phyloP scores from a whole-genome alignment of 129 eudicot species.

The Lonicera japonica region DNA sequence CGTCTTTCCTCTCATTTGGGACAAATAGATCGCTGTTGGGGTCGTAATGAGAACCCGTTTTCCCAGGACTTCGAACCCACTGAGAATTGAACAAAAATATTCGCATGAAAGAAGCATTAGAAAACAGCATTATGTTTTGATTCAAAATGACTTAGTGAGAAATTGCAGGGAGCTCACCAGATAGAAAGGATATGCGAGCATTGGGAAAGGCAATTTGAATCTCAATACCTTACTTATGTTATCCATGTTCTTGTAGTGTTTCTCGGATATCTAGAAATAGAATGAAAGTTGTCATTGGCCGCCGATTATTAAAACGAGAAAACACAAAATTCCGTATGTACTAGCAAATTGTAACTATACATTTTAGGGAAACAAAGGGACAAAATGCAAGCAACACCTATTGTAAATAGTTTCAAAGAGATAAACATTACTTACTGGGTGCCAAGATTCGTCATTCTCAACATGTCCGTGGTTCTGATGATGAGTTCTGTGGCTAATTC shows the following conservation, averaged over 20 bases:
- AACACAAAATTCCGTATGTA: too few species aligned
- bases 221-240: conserved; percentile 38
- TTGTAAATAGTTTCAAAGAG: neutral
- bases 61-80: conserved; percentile 96
- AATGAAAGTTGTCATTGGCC: neutral
- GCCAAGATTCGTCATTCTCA: conserved; percentile 99
- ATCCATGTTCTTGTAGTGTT: conserved; percentile 54
- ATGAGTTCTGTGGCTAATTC: conserved; percentile 97
- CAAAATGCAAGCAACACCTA: too few species aligned
- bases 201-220: conserved; percentile 82
- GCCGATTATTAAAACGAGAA: neutral
- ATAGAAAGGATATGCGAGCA: conserved; percentile 95
- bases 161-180: conserved; percentile 49
- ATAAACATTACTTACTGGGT: conserved; percentile 56
- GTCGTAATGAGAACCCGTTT: conserved; percentile 79
- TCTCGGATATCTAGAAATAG: conserved; percentile 62
- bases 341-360: too few species aligned
- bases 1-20: conserved; percentile 64
- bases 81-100: conserved; percentile 18
- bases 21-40: conserved; percentile 81
- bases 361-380: too few species aligned
- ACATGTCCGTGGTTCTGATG: conserved; percentile 99
- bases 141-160: neutral
- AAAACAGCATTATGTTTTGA: neutral
- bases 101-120: neutral